Conservation (phyloP, 2,329 filamentous ascomycete species). For the Verticillium nonalfalfae region DNA sequence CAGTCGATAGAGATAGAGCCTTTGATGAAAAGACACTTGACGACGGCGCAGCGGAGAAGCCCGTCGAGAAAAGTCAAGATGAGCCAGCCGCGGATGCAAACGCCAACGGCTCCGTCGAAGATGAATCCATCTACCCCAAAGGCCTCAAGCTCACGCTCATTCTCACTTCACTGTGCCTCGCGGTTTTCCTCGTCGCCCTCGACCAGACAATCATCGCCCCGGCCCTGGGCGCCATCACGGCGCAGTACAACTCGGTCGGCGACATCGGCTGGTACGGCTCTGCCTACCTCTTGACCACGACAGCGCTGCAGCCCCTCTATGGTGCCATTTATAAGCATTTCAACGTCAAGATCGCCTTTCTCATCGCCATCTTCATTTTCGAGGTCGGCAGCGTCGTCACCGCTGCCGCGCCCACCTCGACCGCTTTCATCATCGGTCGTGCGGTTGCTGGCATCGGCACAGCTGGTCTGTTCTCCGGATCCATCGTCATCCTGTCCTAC, state of each 20-base stretch:
- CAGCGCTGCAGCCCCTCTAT: constrained; percentile 42
- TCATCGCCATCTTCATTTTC: constrained; percentile 34
- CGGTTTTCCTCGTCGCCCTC: constrained; percentile 42
- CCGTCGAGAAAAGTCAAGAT: background rate
- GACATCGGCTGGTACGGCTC: constrained; percentile 50
- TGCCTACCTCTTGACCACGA: constrained; percentile 40
- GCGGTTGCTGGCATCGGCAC: constrained; percentile 45
- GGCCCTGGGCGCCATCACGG: constrained; percentile 44
- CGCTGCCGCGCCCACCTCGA: constrained; percentile 36
- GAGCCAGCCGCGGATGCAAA: background rate
- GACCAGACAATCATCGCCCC: constrained; percentile 48
- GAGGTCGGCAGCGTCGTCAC: constrained; percentile 36
- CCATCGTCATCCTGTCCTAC: constrained; percentile 39
- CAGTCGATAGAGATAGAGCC: background rate
- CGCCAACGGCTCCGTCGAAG: constrained; percentile 3
- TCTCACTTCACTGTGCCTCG: constrained; percentile 35
- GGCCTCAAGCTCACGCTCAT: constrained; percentile 33
- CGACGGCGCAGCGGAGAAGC: background rate
- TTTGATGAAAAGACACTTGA: background rate
- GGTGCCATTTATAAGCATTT: constrained; percentile 44
- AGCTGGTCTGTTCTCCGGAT: constrained; percentile 43
- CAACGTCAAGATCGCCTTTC: constrained; percentile 38
- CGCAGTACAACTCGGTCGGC: constrained; percentile 33
- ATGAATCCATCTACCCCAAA: constrained; percentile 26
- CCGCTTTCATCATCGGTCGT: constrained; percentile 44